Percentiles rank a stretch among this genome's conserved stretches.
Conservation (phyloP, 495 filamentous ascomycete genomes). For the Lineolata rhizophorae region DNA sequence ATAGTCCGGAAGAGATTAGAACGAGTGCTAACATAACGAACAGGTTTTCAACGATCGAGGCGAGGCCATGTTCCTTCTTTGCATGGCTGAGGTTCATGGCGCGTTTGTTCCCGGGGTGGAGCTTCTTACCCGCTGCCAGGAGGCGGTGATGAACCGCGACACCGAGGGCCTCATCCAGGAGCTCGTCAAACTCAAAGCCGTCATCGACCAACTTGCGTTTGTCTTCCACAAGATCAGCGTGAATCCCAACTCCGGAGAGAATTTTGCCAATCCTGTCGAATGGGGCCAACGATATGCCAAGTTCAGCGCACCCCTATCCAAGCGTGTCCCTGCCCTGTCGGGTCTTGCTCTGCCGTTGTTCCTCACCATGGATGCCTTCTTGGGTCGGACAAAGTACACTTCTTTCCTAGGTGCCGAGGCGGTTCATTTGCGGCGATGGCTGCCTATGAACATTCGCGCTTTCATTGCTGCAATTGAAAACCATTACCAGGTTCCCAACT, state of each 20-base stretch:
- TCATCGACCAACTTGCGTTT: constrained; percentile 27
- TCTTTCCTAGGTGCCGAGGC: too few relatives aligned
- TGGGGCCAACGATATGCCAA: constrained; percentile 13
- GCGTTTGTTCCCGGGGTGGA: constrained; percentile 16
- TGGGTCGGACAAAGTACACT: too few relatives aligned
- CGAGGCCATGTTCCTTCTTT: constrained; percentile 23
- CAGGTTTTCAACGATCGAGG: constrained; percentile 26
- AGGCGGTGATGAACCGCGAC: constrained; percentile 28
- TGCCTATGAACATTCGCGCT: too few relatives aligned
- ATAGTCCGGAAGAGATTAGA: too few relatives aligned
- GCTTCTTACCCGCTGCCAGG: constrained; percentile 22
- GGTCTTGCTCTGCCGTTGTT: too few relatives aligned
- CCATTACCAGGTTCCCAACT: constrained; percentile 27
- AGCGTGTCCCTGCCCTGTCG: too few relatives aligned
- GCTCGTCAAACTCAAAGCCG: constrained; percentile 25
- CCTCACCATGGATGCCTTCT: too few relatives aligned
- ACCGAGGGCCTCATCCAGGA: constrained; percentile 25
- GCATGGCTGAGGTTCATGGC: constrained; percentile 15
- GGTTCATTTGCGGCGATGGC: too few relatives aligned
- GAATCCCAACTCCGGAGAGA: constrained; percentile 25
- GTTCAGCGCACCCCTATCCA: too few relatives aligned
- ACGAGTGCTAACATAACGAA: too few relatives aligned
- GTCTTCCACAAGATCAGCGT: constrained; percentile 29
- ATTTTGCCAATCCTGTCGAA: constrained; percentile 16
- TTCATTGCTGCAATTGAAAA: too few relatives aligned